Conservation (phyloP, 805 yeast species). For the Saturnispora quitensis region DNA sequence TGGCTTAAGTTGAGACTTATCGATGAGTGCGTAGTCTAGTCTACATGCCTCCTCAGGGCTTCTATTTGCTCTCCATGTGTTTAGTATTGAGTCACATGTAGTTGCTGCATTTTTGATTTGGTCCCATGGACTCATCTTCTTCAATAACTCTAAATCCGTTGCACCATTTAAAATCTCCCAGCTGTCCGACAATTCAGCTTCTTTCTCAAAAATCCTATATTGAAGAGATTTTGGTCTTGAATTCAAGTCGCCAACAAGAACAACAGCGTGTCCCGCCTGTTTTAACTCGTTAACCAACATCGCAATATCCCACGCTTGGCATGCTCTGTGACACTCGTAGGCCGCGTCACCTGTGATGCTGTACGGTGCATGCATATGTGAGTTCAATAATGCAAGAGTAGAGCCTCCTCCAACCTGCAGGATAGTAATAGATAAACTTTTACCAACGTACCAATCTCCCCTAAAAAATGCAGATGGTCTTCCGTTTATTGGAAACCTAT, state of each 20-base stretch:
- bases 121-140: constrained; percentile 39
- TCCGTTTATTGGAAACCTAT: constrained; percentile 87
- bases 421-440: constrained; percentile 68
- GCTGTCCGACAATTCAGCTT: constrained; percentile 66
- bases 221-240: constrained; percentile 83
- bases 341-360: constrained; percentile 76
- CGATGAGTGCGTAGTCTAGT: constrained; percentile 82
- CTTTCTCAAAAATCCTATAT: constrained; percentile 57
- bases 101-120: constrained; percentile 72
- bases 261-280: constrained; percentile 72
- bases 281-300: constrained; percentile 50
- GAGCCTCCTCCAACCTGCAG: constrained; percentile 44
- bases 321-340: constrained; percentile 80
- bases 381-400: constrained; percentile 67
- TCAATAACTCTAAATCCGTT: constrained; percentile 34
- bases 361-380: constrained; percentile 98
- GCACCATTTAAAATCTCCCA: constrained; percentile 66
- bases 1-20: constrained; percentile 42
- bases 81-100: constrained; percentile 81
- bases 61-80: constrained; percentile 70
- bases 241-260: constrained; percentile 90
- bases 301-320: constrained; percentile 95
- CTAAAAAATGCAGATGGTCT: constrained; percentile 87
- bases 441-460: constrained; percentile 98
- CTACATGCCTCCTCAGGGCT: constrained; percentile 68